Evolutionary conservation across 352 stramenopile species (phyloP), one percentile per base, ranked within the genome.

Genomic region (Phytophthora macrochlamydospora): DNA sequence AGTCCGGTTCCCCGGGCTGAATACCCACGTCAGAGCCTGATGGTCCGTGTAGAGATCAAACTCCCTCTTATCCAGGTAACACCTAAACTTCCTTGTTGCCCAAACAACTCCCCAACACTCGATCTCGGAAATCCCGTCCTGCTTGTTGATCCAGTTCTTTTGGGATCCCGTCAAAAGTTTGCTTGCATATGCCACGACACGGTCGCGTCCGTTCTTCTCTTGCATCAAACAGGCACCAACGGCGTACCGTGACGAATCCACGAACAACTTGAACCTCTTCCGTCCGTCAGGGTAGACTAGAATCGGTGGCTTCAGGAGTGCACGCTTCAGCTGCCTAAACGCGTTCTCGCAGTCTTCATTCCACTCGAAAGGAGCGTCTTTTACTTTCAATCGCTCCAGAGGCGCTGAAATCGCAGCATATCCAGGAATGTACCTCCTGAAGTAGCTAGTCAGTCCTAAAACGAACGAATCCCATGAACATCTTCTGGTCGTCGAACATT

Each of bases 381-480:
- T 40, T 6, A 40, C 35, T 40, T 40, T 40, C 35, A 40, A 40
- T 11, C 35, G 35, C 6, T 40, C 35, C 35, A 40, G 35, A 6
- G 35, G 35, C 6, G 35, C 35, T 6, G 35, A 40, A 11, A 40
- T 40, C 35, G 9, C 6, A 24, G 53, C 28, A 18, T 59, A 59
- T 5, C 53, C 40, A 5, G 53, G 53, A 5, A 59, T 59, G n/a
- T 59, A 59, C 2, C 53, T 2, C 12, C 40, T 12, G 2, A 51
- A 51, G 13, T 59, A 59, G 9, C 35, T 11, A 40, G 35, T 11
- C 1, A 40, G 9, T 11, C 35, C 9, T 6, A 40, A 11, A 59
- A 59, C 5, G 53, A 59, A 2, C 53, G 24, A 1, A 64, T 56
- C 5, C 37, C 56, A 7, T 51, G 48, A 4, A 64, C 13, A 5